phyloP scores from a whole-genome alignment of 306 rosid genomes.

The Prunus dulcis region DNA sequence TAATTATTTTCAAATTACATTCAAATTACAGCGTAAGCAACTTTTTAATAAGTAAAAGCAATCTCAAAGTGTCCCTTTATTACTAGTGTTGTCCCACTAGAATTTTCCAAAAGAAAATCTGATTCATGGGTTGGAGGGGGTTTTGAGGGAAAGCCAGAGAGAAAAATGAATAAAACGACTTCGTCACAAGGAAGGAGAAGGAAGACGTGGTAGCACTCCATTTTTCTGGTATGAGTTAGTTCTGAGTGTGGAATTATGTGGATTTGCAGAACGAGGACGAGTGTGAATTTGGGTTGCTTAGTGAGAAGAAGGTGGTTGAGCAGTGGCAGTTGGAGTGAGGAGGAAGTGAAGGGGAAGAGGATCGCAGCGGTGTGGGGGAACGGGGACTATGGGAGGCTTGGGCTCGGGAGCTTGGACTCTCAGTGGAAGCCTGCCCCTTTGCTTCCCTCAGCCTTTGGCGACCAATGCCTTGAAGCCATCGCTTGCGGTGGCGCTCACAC shows the following conservation, averaged over 20 bases:
- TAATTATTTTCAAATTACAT: too few species aligned
- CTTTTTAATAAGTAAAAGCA: too few species aligned
- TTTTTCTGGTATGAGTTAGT: too few species aligned
- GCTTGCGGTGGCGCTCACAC: slow-evolving; percentile 99
- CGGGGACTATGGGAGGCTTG: slow-evolving; percentile 86
- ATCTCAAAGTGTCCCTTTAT: too few species aligned
- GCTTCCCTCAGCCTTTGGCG: slow-evolving; percentile 43
- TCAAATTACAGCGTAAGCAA: too few species aligned
- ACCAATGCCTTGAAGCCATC: slow-evolving; percentile 46
- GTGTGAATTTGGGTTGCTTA: background rate
- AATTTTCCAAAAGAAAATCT: too few species aligned
- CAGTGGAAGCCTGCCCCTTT: slow-evolving; percentile 74
- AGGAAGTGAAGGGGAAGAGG: slow-evolving; percentile 31
- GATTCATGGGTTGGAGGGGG: too few species aligned
- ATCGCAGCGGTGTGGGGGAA: slow-evolving; percentile 87
- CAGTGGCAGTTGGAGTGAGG: slow-evolving; percentile 10
- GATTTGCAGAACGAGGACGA: slow-evolving; percentile 10
- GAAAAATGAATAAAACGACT: too few species aligned
- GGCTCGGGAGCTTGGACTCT: slow-evolving; percentile 68
- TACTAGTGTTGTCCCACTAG: too few species aligned
- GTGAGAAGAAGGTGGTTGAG: slow-evolving; percentile 41
- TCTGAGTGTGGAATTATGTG: slow-evolving; percentile 1
- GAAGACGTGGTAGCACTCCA: too few species aligned
- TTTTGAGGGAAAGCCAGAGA: too few species aligned
- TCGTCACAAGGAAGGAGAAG: too few species aligned